Evolutionary conservation across 129 eudicot genomes (phyloP), one percentile per base, ranked within the genome.

Genomic region (Flaveria brownii): DNA sequence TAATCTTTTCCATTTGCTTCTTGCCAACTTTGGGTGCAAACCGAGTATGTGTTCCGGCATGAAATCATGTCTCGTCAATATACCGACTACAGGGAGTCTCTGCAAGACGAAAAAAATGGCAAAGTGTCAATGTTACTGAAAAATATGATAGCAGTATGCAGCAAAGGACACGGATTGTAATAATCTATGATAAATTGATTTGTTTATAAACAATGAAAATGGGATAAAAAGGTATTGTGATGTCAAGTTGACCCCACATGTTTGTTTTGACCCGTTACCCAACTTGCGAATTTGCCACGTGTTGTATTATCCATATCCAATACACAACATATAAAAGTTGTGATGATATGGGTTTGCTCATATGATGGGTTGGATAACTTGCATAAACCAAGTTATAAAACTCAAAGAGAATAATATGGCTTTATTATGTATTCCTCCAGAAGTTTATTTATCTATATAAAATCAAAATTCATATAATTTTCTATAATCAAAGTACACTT

Each of bases 21-120:
- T 73, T 43, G 51, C 81, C 86, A 91, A 75, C 62, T 11, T 49
- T 4, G 98, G 98, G 73, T 91, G 90, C 84, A 91, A 80, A 73
- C 85, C 89, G 72, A 91, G 75, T 72, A 91, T 87, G 76, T 93
- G 97, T 71, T 91, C 90, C 1, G 98, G 93, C 97, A 90, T 88
- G 84, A 93, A 93, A 79, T 93, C 98, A 56, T 93, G 98, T 86
- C 97, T 87, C 4, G 98, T 93, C 80, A 93, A 83, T 84, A 93
- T 88, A 23, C 98, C 98, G 71, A 91, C 97, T 8, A 91, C 96
- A 9, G 98, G 96, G 13, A 78, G 77, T 81, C 89, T 77, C 98
- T 93, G 96, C 88, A 81, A 17, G 1, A 60, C 3, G 5, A 36
- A 47, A 69, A 13, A 20, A 68, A 6, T 14, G 10, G 2, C 20